These are phyloP conservation scores for Geranium incanum DNA, from an alignment of 441 rosid genomes.

Conservation along the genomic window DNA sequence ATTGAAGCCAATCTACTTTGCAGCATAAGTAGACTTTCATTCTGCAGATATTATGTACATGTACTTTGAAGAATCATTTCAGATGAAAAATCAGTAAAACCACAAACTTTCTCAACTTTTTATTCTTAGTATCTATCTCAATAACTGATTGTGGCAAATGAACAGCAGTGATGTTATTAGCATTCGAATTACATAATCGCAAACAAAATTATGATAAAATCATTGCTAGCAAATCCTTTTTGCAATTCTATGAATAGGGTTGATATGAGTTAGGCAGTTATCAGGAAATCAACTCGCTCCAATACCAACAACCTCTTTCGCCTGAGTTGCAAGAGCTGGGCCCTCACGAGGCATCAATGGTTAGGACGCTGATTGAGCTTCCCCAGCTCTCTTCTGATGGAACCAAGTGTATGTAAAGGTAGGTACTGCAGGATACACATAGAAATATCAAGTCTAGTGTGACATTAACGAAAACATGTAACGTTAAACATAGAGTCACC, in stretches of 20 bases:
- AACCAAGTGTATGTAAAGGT: slow-evolving; percentile 69
- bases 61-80: too few species aligned
- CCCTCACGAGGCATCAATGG: slow-evolving; percentile 61
- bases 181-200: not conserved
- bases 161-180: not conserved
- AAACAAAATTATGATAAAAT: not conserved
- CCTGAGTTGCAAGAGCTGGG: slow-evolving; percentile 44
- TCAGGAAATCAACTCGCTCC: slow-evolving; percentile 81
- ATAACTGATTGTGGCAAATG: not conserved
- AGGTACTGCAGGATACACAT: slow-evolving; percentile 54
- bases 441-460: slow-evolving; percentile 1
- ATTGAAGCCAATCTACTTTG: slow-evolving; percentile 1
- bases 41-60: too few species aligned
- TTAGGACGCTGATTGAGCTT: slow-evolving; percentile 32
- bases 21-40: too few species aligned
- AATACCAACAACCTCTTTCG: slow-evolving; percentile 53
- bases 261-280: slow-evolving; percentile 51
- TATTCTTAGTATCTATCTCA: not conserved
- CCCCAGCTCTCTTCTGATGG: slow-evolving; percentile 81
- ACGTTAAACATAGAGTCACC: too few species aligned
- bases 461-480: not conserved
- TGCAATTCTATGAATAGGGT: slow-evolving; percentile 49
- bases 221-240: slow-evolving; percentile 27
- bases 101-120: not conserved
- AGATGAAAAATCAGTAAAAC: not conserved